These are phyloP conservation scores for Jamesozyma gamospora DNA, from an alignment of 805 yeast species.

Conservation along the genomic window DNA sequence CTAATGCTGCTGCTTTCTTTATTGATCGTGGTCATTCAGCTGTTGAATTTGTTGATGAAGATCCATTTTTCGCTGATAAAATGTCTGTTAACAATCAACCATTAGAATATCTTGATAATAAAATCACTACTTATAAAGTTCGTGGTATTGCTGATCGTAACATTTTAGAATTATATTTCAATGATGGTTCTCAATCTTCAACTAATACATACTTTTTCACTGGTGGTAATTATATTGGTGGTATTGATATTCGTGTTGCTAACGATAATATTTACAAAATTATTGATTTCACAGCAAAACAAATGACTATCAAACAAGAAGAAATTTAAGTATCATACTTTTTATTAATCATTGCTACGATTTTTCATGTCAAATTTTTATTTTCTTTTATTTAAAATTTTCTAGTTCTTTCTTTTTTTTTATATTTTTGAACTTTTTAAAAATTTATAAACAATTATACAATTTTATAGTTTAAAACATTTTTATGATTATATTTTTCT, in stretches of 20 bases:
- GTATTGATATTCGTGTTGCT: neutral
- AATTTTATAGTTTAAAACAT: too few relatives aligned
- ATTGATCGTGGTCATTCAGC: conserved; percentile 2
- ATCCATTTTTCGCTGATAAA: conserved; percentile 2
- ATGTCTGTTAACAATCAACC: conserved; percentile 1
- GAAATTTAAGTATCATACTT: neutral
- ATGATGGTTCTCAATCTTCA: conserved; percentile 1
- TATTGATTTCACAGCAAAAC: neutral
- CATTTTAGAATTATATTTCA: conserved; percentile 1
- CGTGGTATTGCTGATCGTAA: conserved; percentile 1
- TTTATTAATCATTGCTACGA: too few relatives aligned
- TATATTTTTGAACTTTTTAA: too few relatives aligned
- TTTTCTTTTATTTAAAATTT: too few relatives aligned
- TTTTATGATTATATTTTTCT: too few relatives aligned
- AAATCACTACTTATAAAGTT: neutral
- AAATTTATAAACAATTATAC: too few relatives aligned
- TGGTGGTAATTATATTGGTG: conserved; percentile 1
- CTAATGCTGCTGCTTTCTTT: conserved; percentile 1
- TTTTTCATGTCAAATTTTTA: too few relatives aligned
- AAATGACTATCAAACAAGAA: neutral
- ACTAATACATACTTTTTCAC: conserved; percentile 2
- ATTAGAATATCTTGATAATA: neutral
- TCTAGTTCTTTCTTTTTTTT: too few relatives aligned
- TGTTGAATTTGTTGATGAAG: neutral
- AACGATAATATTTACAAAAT: neutral